Base-by-base conservation (phyloP, 306 rosid genomes). In the Carpinus fangiana region DNA sequence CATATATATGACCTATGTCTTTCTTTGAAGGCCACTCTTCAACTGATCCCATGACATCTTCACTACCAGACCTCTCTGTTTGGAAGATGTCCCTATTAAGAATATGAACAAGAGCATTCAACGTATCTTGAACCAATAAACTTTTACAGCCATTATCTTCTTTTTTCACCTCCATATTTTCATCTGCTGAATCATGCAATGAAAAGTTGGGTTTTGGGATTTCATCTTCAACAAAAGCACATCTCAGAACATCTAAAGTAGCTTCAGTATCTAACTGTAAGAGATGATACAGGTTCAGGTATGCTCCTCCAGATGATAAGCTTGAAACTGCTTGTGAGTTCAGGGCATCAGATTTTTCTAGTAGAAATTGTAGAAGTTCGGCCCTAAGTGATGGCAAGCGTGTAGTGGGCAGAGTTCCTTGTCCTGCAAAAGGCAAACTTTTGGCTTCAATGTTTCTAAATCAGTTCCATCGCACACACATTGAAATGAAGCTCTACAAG, bases 231-330 rank as follows among this genome's bases (percentile, higher is more conserved):
- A 79, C 26, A 82, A 95, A 89, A 76, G 97, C 96, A 80, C 86
- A 86, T 85, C 92, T 83, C 79, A 95, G 82, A 73, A 90, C 91
- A 73, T 92, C 90, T 82, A 95, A 78, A 73, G 97, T 91, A 75
- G 99, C 96, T 78, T 87, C 98, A 70, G 94, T 85, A 73, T 93
- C 98, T 69, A 95, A 84, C 80, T 88, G 90, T 76, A 95, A 84
- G 55, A 93, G 92, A 81, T 80, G 83, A 86, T 93, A 90, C 50
- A 95, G 78, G 74, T 95, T 92, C 79, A 83, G 76, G 83, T 78
- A 65, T 80, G 86, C 80, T 80, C 46, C 81, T 73, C 78, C 78
- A 54, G 84, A 69, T 18, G 78, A 72, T 43, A 53, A 79, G 64
- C 75, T 82, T 78, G 91, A 84, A 82, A 70, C 82, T 73, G 80